Conservation (phyloP, 2,329 filamentous ascomycete species). For the Beauveria australis region DNA sequence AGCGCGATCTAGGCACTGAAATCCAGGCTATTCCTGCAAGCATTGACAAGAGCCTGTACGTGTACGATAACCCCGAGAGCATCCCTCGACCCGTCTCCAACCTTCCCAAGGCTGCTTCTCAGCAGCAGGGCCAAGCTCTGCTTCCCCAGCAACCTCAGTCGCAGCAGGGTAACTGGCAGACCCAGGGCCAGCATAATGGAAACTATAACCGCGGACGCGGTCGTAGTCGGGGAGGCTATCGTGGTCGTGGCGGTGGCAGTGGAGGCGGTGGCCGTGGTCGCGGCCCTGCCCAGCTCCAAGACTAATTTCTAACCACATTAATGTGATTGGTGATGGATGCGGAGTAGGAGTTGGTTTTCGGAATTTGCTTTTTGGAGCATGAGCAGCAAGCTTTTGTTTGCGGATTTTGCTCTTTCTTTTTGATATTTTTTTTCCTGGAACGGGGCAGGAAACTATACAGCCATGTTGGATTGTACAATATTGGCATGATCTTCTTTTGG, state of each 20-base stretch:
- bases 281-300: slow-evolving; percentile 27
- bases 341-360: slow-evolving; percentile 14
- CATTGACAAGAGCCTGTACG: slow-evolving; percentile 97
- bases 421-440: slow-evolving; percentile 16
- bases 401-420: slow-evolving; percentile 19
- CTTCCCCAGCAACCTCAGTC: slow-evolving; percentile 21
- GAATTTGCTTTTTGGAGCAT: slow-evolving; percentile 17
- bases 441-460: not conserved
- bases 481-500: slow-evolving; percentile 25
- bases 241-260: slow-evolving; percentile 25
- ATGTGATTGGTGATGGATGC: slow-evolving; percentile 20
- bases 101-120: slow-evolving; percentile 26
- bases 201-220: slow-evolving; percentile 29
- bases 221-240: slow-evolving; percentile 29
- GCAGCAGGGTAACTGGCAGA: slow-evolving; percentile 34
- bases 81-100: slow-evolving; percentile 74
- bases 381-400: slow-evolving; percentile 12
- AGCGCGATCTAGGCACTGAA: slow-evolving; percentile 93
- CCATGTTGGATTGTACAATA: slow-evolving; percentile 35
- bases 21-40: slow-evolving; percentile 90
- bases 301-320: slow-evolving; percentile 22
- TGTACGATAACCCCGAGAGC: slow-evolving; percentile 91
- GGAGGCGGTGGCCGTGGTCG: slow-evolving; percentile 21
- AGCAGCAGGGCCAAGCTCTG: slow-evolving; percentile 20
- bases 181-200: slow-evolving; percentile 30